Evolutionary conservation across 2,329 filamentous ascomycete species (phyloP), one percentile per base, ranked within the genome.

Genomic region (Xylaria sp.): DNA sequence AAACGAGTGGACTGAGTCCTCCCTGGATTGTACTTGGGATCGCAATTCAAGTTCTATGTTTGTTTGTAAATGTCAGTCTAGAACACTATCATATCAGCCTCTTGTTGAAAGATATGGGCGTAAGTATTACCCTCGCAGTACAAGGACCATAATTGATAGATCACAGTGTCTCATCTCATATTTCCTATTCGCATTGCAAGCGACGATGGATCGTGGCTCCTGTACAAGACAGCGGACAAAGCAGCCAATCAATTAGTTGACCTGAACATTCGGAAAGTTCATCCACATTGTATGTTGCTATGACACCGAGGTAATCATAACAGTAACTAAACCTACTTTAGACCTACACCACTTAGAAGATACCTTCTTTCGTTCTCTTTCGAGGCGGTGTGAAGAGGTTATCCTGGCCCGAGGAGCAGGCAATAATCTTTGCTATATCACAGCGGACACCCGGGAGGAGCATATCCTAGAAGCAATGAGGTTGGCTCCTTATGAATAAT

Each of bases 81-180:
- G 58, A 6, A 8, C 20, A 18, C 2, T 52, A 7, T 55, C 65
- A 34, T 67, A 70, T 51, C 67, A 68, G 25, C 13, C 44, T 20
- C 48, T 13, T 12, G 61, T 72, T 50, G n/a, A 70, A 61, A 63
- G 56, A 66, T 72, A 70, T 12, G 55, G 55, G 34, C 39, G 70
- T 70, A 55, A 61, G 67, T 64, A 41, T 9, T 54, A n/a, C 4
- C 13, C 6, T 20, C 4, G 5, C 4, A 25, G 0, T 41, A 39
- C 2, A 41, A 34, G 41, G 3, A 50, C 13, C 3, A 50, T 31
- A 3, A 41, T 63, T 73, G n/a, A 69, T 63, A 39, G 5, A 18
- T 5, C 34, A 12, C 44, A 73, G 72, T 72, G 50, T 72, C 68
- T 31, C 64, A 68, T 59, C 59, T 72, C 3, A 66, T 71, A 4